phyloP scores from a whole-genome alignment of 1,284 basidiomycete species.

The Pascua guehoae region DNA sequence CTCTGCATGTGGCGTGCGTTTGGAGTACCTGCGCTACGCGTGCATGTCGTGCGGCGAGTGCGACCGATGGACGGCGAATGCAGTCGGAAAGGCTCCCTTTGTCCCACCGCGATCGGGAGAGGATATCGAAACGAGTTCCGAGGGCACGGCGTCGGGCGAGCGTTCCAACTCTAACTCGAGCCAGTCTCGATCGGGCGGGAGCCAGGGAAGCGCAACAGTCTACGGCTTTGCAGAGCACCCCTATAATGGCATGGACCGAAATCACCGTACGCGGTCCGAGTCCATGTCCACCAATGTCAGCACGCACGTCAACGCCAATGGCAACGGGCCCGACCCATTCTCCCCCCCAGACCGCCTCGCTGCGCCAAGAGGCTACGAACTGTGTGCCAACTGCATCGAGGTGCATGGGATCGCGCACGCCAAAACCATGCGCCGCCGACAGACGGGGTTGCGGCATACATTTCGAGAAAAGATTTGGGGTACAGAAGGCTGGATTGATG shows the following conservation, averaged over 20 bases:
- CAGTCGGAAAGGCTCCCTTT: constrained; percentile 25
- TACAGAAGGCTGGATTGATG: constrained; percentile 72
- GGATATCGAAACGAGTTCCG: constrained; percentile 20
- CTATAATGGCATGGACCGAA: too few species aligned
- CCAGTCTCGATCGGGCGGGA: not conserved
- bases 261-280: constrained; percentile 16
- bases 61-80: constrained; percentile 42
- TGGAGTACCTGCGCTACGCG: constrained; percentile 78
- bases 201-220: too few species aligned
- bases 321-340: constrained; percentile 19
- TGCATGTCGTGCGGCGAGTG: constrained; percentile 78
- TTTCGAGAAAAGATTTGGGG: constrained; percentile 82
- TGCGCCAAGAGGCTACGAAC: constrained; percentile 64
- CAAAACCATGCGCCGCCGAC: constrained; percentile 34
- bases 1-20: constrained; percentile 67
- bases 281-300: constrained; percentile 9
- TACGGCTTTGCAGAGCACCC: too few species aligned
- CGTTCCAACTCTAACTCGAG: constrained; percentile 4
- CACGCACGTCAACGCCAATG: constrained; percentile 14
- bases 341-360: constrained; percentile 4
- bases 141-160: constrained; percentile 22
- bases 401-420: constrained; percentile 71
- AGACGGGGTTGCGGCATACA: constrained; percentile 66
- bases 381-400: constrained; percentile 74
- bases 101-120: not conserved